Base-by-base conservation (phyloP, 306 rosid species). In the Cercis canadensis region DNA sequence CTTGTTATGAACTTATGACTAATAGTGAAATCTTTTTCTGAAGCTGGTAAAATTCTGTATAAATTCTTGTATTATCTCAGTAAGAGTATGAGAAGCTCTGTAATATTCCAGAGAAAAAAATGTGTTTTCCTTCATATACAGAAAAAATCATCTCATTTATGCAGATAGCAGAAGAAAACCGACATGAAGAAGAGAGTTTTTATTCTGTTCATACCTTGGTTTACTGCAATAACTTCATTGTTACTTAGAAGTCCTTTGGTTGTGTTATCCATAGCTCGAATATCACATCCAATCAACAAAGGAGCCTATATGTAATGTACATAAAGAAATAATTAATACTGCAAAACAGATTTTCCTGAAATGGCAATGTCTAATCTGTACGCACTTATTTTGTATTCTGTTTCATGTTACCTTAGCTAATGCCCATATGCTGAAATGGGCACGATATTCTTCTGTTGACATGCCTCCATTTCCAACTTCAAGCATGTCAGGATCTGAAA, bases 401-500 rank as follows among this genome's bases (percentile, higher is more conserved):
- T 53, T 21, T 62, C 29, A 41, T 41, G 13, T 0, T 32, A 88
- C 95, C 87, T 88, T 88, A 29, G 67, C 83, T 51, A 88, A 62
- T 47, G 91, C 89, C 95, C 95, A 86, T 44, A 88, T 84, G 82
- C 91, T 88, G 66, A 88, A 86, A 82, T 88, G 95, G 24, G 90
- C 74, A 54, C 89, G 81, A 47, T 88, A 86, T 74, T 88, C 95
- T 52, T 74, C 86, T 8, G 71, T 45, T n/a, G 82, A 72, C 95
- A 88, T 88, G 21, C 95, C 87, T 58, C 95, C 91, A 71, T 88
- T 88, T 57, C 89, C 95, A 18, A 86, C 86, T 80, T 86, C 95
- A 21, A 88, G 87, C 89, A 88, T 86, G 68, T 88, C 95, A 15
- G 95, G 95, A 84, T 88, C 91, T 88, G 80, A 63, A 19, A 2